These are phyloP conservation scores for Agaricus blazei DNA, from an alignment of 768 basidiomycete genomes.

Conservation along the genomic window DNA sequence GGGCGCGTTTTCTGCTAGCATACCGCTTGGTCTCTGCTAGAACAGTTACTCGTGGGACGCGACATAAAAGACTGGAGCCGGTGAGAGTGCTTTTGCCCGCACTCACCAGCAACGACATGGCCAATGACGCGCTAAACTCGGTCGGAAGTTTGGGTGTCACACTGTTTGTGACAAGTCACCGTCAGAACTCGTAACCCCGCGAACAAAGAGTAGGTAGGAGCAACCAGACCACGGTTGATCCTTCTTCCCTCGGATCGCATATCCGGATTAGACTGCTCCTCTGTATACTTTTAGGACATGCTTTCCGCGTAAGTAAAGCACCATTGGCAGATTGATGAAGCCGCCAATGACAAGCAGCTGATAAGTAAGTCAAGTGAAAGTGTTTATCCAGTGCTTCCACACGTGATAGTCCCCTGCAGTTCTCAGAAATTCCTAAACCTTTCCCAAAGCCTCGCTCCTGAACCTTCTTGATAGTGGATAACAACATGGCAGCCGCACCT, in stretches of 20 bases:
- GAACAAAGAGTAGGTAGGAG: no score
- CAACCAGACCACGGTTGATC: no score
- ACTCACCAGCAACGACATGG: background rate
- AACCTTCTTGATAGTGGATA: background rate
- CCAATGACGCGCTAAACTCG: background rate
- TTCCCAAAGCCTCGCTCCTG: background rate
- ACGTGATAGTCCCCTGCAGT: constrained; percentile 8
- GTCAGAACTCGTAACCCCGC: no score
- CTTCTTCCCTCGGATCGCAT: background rate
- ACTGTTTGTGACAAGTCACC: no score
- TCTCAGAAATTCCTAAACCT: constrained; percentile 5
- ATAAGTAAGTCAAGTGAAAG: background rate
- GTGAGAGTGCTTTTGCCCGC: background rate
- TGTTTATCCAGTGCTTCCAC: background rate
- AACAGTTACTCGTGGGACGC: background rate
- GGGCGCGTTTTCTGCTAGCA: background rate
- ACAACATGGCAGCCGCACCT: background rate
- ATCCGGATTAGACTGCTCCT: background rate
- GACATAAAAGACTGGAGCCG: background rate
- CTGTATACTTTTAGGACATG: no score
- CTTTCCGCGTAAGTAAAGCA: background rate
- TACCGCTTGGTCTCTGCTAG: background rate
- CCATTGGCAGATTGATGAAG: background rate
- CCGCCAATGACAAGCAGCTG: background rate
- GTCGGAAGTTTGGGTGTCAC: constrained; percentile 2